Base-by-base conservation (phyloP, 768 basidiomycete genomes). In the Hebeloma cylindrosporum region DNA sequence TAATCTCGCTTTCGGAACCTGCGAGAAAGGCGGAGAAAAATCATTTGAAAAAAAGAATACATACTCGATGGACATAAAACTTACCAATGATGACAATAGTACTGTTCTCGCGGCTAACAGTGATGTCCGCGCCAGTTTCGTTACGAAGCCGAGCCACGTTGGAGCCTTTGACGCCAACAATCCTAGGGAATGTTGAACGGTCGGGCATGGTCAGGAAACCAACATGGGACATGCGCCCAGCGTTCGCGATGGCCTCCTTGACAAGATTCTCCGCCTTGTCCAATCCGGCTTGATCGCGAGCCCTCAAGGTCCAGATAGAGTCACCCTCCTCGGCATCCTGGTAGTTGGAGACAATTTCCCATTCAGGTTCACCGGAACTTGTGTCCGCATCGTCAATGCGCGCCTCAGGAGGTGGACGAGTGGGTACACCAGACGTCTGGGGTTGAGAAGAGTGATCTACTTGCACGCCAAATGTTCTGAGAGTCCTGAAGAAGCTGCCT, bases 61-160 rank as follows among this genome's bases (percentile, higher is more conserved):
- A n/a, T n/a, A n/a, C n/a, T n/a, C 14, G 20, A 40, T n/a, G 11
- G 29, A 11, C 16, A 16, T 22, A 41, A 22, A 4, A 70, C 83
- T 52, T 59, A 92, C 92, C 93, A 38, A 85, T 81, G 59, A 97
- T 86, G 52, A 87, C 80, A 57, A 96, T 94, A 22, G 83, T 83
- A 64, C 75, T 89, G 60, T 87, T 88, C 51, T 93, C 93, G 52
- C 89, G 82, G 63, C 90, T 82, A 43, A 97, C 90, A 31, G 81
- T 89, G 56, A 97, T 93, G 60, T 95, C 92, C 43, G 93, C 88
- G 30, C 91, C 89, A 40, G 88, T 95, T 67, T 93, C 92, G 40
- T 78, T 78, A 43, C 93, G 82, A 40, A 97, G 77, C 37, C 93
- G 86, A 40, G 86, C 77, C 39, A 97, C 88, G 56, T 92, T 97